Base-by-base conservation (phyloP, 257 asterid species). In the Ajuga chamaepitys region DNA sequence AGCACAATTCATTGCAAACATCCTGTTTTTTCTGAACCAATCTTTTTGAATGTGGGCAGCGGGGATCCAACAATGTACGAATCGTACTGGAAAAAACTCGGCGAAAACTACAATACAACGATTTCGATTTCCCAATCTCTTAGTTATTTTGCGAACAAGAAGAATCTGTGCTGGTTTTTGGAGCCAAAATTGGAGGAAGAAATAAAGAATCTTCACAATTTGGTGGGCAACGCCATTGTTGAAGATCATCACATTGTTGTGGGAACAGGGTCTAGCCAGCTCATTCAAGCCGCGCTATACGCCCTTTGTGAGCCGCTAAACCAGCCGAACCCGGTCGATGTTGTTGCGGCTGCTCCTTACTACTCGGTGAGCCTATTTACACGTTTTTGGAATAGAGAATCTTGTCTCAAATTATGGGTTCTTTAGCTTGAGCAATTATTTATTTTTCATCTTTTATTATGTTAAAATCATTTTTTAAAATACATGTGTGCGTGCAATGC, bases 241-340 rank as follows among this genome's bases (percentile, higher is more conserved):
- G 83, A 85, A 4, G 85, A 64, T 34, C 74, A 76, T 0, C 68
- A 75, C 60, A 57, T 89, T 21, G 70, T 92, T 0, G 88, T 89
- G 0, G 96, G 98, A 1, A 83, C 78, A 0, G 96, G 98, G 7
- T 85, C 95, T 0, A 89, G 95, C 67, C 98, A 92, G 76, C 86
- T 92, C 11, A 66, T 85, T 21, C 80, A 70, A 38, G 98, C 98
- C 1, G 89, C 82, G 5, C 48, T 87, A 0, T 92, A 76, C 51
- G 95, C 96, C 22, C 79, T 85, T 2, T 56, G 87, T 0, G 60
- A 62, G 24, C 66, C 77, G 9, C 34, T 65, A 1, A 67, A 77
- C 14, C 46, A 68, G 0, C 66, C 83, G 1, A 41, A 77, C 4
- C 91, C 93, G 1, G 14, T 81, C 62, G 66, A 40, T 41, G 88